These are phyloP conservation scores for Geotrichum europaeum DNA, from an alignment of 1,139 yeast genomes.

Conservation along the genomic window DNA sequence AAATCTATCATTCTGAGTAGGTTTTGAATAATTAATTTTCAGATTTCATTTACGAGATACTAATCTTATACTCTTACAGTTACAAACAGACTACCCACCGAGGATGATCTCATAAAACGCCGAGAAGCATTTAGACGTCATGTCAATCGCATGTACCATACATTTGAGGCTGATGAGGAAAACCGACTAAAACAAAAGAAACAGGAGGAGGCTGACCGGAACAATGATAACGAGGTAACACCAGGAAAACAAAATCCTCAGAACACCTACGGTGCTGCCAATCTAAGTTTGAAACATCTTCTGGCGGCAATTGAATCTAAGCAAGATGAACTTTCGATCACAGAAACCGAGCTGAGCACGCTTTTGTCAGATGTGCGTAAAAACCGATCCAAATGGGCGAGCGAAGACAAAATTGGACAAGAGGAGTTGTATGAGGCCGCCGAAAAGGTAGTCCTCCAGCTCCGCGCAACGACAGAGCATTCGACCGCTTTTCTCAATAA, in stretches of 20 bases:
- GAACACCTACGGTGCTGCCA: slow-evolving; percentile 68
- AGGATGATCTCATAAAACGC: slow-evolving; percentile 22
- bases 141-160: slow-evolving; percentile 53
- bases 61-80: slow-evolving; percentile 5
- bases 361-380: slow-evolving; percentile 88
- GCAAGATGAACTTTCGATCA: slow-evolving; percentile 64
- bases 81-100: slow-evolving; percentile 18
- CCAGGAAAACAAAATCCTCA: slow-evolving; percentile 20
- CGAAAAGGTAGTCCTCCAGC: slow-evolving; percentile 85
- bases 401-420: slow-evolving; percentile 90
- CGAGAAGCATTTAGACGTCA: slow-evolving; percentile 16
- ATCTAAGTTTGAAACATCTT: slow-evolving; percentile 73
- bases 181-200: slow-evolving; percentile 71
- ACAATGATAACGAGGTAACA: slow-evolving; percentile 44
- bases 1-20: slow-evolving; percentile 17
- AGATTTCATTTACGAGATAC: background rate
- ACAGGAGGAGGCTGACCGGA: slow-evolving; percentile 72
- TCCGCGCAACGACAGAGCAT: slow-evolving; percentile 90
- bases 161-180: slow-evolving; percentile 76
- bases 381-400: slow-evolving; percentile 94
- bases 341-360: slow-evolving; percentile 81
- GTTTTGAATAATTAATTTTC: slow-evolving; percentile 11
- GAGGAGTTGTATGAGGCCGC: slow-evolving; percentile 97
- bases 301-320: slow-evolving; percentile 70
- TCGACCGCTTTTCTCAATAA: slow-evolving; percentile 93